phyloP scores from a whole-genome alignment of 345 rosid genomes.

The Linum trigynum region DNA sequence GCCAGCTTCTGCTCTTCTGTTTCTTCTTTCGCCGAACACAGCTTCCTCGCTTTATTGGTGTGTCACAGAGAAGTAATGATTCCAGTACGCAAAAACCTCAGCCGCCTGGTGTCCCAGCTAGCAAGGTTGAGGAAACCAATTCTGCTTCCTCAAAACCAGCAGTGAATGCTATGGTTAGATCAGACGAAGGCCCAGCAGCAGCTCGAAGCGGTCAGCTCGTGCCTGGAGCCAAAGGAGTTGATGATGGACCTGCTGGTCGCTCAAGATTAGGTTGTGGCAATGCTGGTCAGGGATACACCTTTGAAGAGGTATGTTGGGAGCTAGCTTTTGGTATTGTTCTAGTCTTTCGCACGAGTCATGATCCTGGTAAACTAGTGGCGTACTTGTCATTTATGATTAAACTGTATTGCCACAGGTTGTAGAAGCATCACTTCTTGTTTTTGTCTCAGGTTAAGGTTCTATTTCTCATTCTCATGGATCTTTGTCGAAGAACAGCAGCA shows the following conservation, averaged over 20 bases:
- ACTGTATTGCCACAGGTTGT: too few relatives aligned
- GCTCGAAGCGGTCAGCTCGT: slow-evolving; percentile 46
- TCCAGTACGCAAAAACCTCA: slow-evolving; percentile 65
- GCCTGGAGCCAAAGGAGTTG: slow-evolving; percentile 70
- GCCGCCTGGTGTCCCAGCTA: slow-evolving; percentile 41
- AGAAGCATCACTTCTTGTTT: slow-evolving; percentile 3
- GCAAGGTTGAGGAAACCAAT: slow-evolving; percentile 73
- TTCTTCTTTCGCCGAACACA: slow-evolving; percentile 72
- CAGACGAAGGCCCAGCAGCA: slow-evolving; percentile 65
- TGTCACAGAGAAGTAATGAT: slow-evolving; percentile 58
- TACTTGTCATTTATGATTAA: slow-evolving; percentile 31
- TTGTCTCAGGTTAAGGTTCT: slow-evolving; percentile 81
- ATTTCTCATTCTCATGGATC: slow-evolving; percentile 96
- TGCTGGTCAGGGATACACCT: slow-evolving; percentile 99
- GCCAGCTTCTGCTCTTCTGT: slow-evolving; percentile 93
- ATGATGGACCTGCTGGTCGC: slow-evolving; percentile 67
- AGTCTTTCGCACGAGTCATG: too few relatives aligned
- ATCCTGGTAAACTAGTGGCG: slow-evolving; percentile 16
- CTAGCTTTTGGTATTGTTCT: slow-evolving; percentile 28
- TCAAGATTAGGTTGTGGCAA: slow-evolving; percentile 83
- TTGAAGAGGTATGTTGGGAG: slow-evolving; percentile 62
- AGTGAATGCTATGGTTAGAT: slow-evolving; percentile 37
- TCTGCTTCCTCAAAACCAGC: slow-evolving; percentile 50
- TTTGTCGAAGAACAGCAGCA: slow-evolving; percentile 72
- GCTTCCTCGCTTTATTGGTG: slow-evolving; percentile 41